Conservation (phyloP, 192 early-diverging fungal genomes). For the Gryganskiella cystojenkinii region DNA sequence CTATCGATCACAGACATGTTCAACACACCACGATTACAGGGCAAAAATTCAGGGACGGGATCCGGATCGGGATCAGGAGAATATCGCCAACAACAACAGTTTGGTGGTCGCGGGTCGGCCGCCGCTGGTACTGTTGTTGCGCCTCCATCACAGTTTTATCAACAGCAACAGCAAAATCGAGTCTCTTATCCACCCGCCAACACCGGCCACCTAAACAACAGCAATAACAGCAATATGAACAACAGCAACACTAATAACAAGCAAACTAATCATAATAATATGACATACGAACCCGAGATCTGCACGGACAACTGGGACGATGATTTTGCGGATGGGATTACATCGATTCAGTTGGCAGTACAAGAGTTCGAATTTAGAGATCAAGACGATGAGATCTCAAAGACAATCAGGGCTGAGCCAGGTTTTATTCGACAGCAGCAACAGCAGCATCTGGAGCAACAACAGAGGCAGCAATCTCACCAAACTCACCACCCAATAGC, state of each 20-base stretch:
- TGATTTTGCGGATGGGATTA: slow-evolving; percentile 51
- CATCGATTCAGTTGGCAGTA: slow-evolving; percentile 38
- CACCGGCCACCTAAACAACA: neutral
- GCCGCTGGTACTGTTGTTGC: neutral
- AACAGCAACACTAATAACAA: slow-evolving; percentile 9
- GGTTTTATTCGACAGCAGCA: neutral
- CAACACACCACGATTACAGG: slow-evolving; percentile 12
- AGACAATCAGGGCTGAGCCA: slow-evolving; percentile 20
- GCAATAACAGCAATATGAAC: neutral
- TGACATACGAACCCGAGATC: slow-evolving; percentile 33
- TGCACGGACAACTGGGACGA: slow-evolving; percentile 54
- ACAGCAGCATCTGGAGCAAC: neutral
- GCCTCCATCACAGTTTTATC: neutral
- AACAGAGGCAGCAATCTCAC: no score
- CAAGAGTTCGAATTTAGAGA: slow-evolving; percentile 23
- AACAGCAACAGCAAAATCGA: neutral
- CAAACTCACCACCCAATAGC: no score
- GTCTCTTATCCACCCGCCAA: no score
- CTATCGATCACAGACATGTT: slow-evolving; percentile 31
- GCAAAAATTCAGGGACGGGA: slow-evolving; percentile 1
- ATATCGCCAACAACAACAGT: slow-evolving; percentile 2
- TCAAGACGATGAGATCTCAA: slow-evolving; percentile 39
- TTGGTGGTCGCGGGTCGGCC: no score
- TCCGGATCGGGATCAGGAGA: no score
- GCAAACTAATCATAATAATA: slow-evolving; percentile 1